Conservation (phyloP, 2,329 filamentous ascomycete genomes). For the Podosphaera leucotricha region DNA sequence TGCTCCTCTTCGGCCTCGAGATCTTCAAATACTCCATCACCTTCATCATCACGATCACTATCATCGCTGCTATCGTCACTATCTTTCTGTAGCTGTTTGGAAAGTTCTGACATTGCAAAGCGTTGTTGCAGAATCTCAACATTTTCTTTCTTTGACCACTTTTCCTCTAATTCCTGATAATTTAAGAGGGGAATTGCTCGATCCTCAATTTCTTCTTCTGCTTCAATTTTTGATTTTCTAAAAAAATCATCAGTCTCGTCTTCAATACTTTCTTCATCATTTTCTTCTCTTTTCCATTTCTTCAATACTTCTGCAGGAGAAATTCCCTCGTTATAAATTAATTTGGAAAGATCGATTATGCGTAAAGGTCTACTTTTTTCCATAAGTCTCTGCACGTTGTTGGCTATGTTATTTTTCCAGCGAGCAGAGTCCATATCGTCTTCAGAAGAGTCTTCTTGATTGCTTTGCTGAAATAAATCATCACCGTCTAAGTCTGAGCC, state of each 20-base stretch:
- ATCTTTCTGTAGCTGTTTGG: conserved; percentile 28
- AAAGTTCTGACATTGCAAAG: conserved; percentile 49
- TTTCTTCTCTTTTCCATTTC: conserved; percentile 52
- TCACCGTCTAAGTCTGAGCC: conserved; percentile 53
- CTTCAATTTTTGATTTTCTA: conserved; percentile 36
- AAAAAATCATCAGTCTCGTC: conserved; percentile 39
- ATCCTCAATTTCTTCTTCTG: conserved; percentile 51
- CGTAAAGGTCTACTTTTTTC: conserved; percentile 48
- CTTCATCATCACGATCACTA: conserved; percentile 35
- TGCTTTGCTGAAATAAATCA: conserved; percentile 14
- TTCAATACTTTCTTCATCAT: conserved; percentile 32
- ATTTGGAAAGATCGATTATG: conserved; percentile 57
- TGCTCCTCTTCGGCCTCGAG: conserved; percentile 52
- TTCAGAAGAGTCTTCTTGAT: conserved; percentile 23
- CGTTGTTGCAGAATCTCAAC: conserved; percentile 49
- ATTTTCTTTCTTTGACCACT: conserved; percentile 63
- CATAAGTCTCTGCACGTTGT: conserved; percentile 50
- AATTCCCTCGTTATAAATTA: conserved; percentile 72
- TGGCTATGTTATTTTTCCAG: conserved; percentile 76
- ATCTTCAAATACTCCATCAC: conserved; percentile 67
- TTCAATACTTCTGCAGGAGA: conserved; percentile 51
- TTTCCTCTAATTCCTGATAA: conserved; percentile 56
- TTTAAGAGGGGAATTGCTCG: conserved; percentile 57
- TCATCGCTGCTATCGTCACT: conserved; percentile 22
- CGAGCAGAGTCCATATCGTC: conserved; percentile 23